These are phyloP conservation scores for Microbotryum lychnidis-dioicae DNA, from an alignment of 1,284 basidiomycete genomes.

Conservation along the genomic window DNA sequence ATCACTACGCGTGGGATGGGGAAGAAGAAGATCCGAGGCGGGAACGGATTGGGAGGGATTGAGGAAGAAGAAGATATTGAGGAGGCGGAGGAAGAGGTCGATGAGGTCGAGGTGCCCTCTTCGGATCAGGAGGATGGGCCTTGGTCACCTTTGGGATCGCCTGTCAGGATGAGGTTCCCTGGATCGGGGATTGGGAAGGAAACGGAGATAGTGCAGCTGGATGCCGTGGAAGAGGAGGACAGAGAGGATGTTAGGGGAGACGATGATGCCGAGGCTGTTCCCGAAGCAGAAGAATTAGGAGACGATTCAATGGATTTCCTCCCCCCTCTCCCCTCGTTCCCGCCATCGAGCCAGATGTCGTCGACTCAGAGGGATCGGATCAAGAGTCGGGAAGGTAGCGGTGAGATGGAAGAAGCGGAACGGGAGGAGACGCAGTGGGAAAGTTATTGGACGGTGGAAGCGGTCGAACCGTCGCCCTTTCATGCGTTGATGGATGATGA, in stretches of 20 bases:
- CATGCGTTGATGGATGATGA: no score
- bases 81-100: not conserved
- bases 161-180: not conserved
- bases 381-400: no score
- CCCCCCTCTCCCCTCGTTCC: no score
- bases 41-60: not conserved
- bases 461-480: no score
- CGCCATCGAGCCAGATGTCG: no score
- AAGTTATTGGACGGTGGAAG: constrained; percentile 11
- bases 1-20: not conserved
- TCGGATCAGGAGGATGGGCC: constrained; percentile 14
- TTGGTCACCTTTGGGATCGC: not conserved
- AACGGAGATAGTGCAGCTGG: not conserved
- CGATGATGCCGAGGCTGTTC: not conserved
- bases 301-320: no score
- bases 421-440: constrained; percentile 16
- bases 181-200: constrained; percentile 3
- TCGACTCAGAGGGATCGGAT: no score
- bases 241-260: no score
- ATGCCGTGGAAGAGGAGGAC: not conserved
- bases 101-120: constrained; percentile 1
- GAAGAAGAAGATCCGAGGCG: not conserved
- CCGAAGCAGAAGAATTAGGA: not conserved
- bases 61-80: not conserved
- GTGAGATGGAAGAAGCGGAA: not conserved